Percentiles rank a stretch among this genome's conserved stretches.
phyloP scores from a whole-genome alignment of 192 early-diverging fungal genomes.

The Gamsiella multidivaricata region DNA sequence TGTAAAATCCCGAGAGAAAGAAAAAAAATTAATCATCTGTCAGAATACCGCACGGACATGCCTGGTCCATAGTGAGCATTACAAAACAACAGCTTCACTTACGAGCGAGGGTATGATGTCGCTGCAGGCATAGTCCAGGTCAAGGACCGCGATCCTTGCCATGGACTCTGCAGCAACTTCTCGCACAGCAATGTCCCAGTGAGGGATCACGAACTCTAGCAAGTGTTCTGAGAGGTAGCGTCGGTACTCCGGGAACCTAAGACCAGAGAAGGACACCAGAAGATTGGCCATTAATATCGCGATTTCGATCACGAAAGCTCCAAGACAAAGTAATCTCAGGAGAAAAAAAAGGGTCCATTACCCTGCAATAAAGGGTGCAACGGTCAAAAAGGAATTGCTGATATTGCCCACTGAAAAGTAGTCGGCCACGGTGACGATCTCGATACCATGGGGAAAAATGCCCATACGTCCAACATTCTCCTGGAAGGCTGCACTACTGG shows the following conservation, averaged over 20 bases:
- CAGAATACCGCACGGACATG: too few species aligned
- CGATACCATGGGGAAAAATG: constrained; percentile 93
- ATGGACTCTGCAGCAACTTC: constrained; percentile 81
- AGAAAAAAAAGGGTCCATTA: constrained; percentile 45
- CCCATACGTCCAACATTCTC: constrained; percentile 95
- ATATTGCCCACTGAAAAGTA: constrained; percentile 93
- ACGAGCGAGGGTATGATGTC: constrained; percentile 70
- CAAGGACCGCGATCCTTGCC: constrained; percentile 69
- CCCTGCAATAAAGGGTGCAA: constrained; percentile 80
- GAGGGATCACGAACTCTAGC: constrained; percentile 69
- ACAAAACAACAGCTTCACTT: too few species aligned
- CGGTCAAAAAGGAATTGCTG: constrained; percentile 75
- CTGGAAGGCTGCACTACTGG: constrained; percentile 96
- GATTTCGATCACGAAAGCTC: too few species aligned
- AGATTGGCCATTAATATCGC: neutral
- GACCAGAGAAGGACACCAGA: neutral
- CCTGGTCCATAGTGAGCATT: too few species aligned
- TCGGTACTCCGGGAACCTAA: constrained; percentile 83
- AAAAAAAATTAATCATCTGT: too few species aligned
- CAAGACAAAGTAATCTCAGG: too few species aligned
- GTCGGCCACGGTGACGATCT: constrained; percentile 90
- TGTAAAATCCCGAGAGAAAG: neutral
- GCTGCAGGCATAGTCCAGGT: constrained; percentile 63
- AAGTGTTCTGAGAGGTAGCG: constrained; percentile 79
- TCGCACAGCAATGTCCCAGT: constrained; percentile 92